Conservation (phyloP, 768 basidiomycete genomes). For the Dioszegia crocea region DNA sequence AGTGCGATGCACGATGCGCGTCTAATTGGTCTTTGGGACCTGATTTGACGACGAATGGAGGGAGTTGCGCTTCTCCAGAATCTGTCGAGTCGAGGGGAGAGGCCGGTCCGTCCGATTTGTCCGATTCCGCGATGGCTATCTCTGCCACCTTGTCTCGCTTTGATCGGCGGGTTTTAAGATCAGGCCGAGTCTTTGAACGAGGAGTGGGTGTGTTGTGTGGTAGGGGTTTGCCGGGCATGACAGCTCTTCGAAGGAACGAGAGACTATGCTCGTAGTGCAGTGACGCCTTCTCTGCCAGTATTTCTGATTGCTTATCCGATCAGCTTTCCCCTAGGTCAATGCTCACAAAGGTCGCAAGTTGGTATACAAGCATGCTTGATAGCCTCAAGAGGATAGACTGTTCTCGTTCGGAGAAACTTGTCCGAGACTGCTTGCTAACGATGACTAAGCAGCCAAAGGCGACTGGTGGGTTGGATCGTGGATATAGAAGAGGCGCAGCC, state of each 20-base stretch:
- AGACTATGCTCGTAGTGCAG: conserved; percentile 34
- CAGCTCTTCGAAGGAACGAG: conserved; percentile 30
- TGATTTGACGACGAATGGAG: conserved; percentile 17
- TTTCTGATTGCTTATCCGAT: conserved; percentile 32
- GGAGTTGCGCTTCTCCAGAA: neutral
- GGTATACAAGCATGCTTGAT: conserved; percentile 45
- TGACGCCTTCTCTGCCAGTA: conserved; percentile 25
- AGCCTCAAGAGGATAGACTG: conserved; percentile 30
- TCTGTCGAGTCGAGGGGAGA: neutral
- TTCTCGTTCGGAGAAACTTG: conserved; percentile 25
- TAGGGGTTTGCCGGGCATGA: conserved; percentile 11
- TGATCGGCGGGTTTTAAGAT: neutral
- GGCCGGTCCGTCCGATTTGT: neutral
- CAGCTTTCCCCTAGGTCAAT: neutral
- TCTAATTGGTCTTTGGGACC: conserved; percentile 29
- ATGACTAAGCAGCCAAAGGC: conserved; percentile 38
- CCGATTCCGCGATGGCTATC: neutral
- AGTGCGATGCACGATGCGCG: conserved; percentile 16
- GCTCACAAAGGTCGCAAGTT: conserved; percentile 36
- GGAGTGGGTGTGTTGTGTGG: neutral
- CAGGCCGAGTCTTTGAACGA: neutral
- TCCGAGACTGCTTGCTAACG: conserved; percentile 19
- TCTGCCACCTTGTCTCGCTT: neutral
- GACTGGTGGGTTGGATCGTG: conserved; percentile 13
- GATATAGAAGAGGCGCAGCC: conserved; percentile 28